Evolutionary conservation across 225 moss, liverwort and hornwort species (phyloP).

Genomic region (Sphagnum contortum): DNA sequence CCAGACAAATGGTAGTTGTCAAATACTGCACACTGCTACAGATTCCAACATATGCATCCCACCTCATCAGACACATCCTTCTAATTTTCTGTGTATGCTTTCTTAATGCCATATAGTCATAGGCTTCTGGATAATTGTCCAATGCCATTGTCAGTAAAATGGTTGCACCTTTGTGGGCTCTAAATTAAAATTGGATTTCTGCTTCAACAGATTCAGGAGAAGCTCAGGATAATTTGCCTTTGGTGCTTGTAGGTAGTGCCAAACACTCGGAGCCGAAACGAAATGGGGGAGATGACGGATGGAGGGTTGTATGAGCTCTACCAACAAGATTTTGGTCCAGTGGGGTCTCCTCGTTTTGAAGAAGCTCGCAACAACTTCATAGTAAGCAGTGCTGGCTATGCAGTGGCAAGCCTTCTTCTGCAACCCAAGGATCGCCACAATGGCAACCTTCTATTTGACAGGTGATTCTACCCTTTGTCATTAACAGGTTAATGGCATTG

Average conservation of each 20-base stretch:
- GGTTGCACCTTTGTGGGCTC: too few relatives aligned
- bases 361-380: slow-evolving; percentile 70
- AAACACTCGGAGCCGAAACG: slow-evolving; percentile 75
- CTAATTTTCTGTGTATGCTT: too few relatives aligned
- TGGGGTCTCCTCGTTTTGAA: slow-evolving; percentile 60
- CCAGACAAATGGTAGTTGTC: background rate
- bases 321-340: slow-evolving; percentile 63
- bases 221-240: too few relatives aligned
- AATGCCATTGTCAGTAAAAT: too few relatives aligned
- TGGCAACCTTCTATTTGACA: slow-evolving; percentile 80
- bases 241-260: slow-evolving; percentile 46
- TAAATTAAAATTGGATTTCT: too few relatives aligned
- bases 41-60: too few relatives aligned
- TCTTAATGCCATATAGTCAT: too few relatives aligned
- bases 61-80: too few relatives aligned
- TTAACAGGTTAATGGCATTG: background rate
- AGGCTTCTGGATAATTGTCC: too few relatives aligned
- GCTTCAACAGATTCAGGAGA: too few relatives aligned
- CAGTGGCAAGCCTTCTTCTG: slow-evolving; percentile 71
- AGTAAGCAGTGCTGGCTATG: slow-evolving; percentile 78
- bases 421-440: slow-evolving; percentile 90
- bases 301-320: slow-evolving; percentile 69
- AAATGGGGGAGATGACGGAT: slow-evolving; percentile 78
- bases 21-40: too few relatives aligned
- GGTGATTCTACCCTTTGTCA: slow-evolving; percentile 12